Evolutionary conservation across 2,329 filamentous ascomycete genomes (phyloP).

Genomic region (Fusarium sp.): DNA sequence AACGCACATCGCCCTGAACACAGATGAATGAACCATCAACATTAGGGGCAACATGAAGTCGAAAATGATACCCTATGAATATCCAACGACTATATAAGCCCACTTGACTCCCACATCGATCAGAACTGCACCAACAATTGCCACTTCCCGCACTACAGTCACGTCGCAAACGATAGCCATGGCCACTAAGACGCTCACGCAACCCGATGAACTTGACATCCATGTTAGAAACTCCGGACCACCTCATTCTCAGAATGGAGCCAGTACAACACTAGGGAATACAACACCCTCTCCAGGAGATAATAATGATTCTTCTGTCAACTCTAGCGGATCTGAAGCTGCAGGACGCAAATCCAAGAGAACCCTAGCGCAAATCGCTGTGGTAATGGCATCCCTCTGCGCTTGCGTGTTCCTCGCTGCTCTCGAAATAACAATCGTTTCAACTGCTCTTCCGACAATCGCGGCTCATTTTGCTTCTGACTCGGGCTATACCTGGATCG

Average conservation of each 20-base stretch:
- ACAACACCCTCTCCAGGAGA: neutral
- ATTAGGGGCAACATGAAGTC: neutral
- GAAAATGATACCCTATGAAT: neutral
- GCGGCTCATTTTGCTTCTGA: slow-evolving; percentile 68
- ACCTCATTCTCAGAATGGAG: neutral
- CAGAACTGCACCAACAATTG: neutral
- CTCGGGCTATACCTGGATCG: slow-evolving; percentile 81
- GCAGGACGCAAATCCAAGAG: slow-evolving; percentile 10
- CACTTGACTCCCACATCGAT: neutral
- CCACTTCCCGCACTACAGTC: neutral
- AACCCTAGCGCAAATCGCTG: slow-evolving; percentile 38
- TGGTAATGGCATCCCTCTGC: slow-evolving; percentile 55
- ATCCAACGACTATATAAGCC: neutral
- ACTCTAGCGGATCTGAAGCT: neutral
- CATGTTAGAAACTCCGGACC: neutral
- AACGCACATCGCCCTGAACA: neutral
- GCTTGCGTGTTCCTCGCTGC: slow-evolving; percentile 57
- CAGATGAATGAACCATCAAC: neutral
- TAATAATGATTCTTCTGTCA: neutral
- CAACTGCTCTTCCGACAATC: slow-evolving; percentile 72
- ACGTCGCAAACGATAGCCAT: slow-evolving; percentile 31
- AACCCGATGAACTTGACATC: neutral
- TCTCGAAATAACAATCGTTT: slow-evolving; percentile 68
- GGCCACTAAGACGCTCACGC: neutral
- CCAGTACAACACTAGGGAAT: neutral